phyloP scores from a whole-genome alignment of 78 protist species.

The Neovahlkampfia damariscottae region DNA sequence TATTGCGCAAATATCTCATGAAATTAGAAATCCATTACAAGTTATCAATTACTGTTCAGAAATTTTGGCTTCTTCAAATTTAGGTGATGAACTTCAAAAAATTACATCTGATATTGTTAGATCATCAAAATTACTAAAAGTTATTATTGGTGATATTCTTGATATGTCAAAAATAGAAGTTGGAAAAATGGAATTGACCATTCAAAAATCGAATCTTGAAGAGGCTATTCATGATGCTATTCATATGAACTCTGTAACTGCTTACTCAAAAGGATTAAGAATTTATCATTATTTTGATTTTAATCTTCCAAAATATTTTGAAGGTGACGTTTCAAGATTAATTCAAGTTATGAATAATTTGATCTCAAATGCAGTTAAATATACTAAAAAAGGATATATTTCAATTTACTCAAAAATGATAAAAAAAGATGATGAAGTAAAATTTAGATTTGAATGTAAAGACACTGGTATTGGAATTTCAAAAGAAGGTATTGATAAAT shows the following conservation, averaged over 20 bases:
- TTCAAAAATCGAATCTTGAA: background rate
- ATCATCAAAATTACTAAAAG: background rate
- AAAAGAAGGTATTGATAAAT: background rate
- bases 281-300: background rate
- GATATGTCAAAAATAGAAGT: conserved; percentile 1
- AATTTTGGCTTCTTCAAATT: background rate
- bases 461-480: conserved; percentile 11
- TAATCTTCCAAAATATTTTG: background rate
- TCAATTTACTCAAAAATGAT: too few relatives aligned
- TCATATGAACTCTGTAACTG: background rate
- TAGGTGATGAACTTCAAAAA: background rate
- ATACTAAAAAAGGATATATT: background rate
- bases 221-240: background rate
- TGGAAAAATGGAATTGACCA: background rate
- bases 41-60: background rate
- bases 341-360: background rate
- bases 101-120: background rate
- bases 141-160: background rate
- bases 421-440: conserved; percentile 5
- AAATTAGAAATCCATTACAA: background rate
- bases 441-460: background rate
- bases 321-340: background rate
- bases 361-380: conserved; percentile 5
- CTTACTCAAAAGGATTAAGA: background rate
- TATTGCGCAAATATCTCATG: background rate